Evolutionary conservation across 2,329 filamentous ascomycete species (phyloP).

Genomic region (Phialophora expanda): DNA sequence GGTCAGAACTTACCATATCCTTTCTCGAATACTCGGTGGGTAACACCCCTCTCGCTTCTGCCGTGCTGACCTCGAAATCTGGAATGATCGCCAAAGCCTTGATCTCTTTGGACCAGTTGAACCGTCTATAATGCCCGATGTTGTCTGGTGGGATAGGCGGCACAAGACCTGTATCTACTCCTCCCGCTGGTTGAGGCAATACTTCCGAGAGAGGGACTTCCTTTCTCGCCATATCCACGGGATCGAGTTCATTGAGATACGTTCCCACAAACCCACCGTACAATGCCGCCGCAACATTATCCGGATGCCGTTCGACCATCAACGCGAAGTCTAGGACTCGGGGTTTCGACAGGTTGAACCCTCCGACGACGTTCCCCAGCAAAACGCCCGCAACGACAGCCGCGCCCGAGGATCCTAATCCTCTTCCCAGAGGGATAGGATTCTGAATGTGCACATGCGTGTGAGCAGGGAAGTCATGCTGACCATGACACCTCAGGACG

Average conservation of each 20-base stretch:
- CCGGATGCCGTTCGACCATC: constrained; percentile 89
- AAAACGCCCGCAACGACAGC: constrained; percentile 96
- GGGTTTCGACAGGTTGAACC: constrained; percentile 67
- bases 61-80: constrained; percentile 93
- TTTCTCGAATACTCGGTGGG: constrained; percentile 77
- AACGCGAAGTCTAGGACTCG: constrained; percentile 93
- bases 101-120: constrained; percentile 91
- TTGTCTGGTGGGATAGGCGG: constrained; percentile 88
- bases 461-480: constrained; percentile 79
- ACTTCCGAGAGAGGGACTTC: constrained; percentile 96
- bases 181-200: constrained; percentile 85
- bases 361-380: constrained; percentile 85
- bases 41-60: constrained; percentile 83
- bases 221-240: constrained; percentile 84
- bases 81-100: constrained; percentile 97
- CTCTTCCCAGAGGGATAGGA: constrained; percentile 89
- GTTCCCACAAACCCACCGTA: constrained; percentile 97
- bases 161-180: constrained; percentile 82
- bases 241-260: constrained; percentile 88
- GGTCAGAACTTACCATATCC: constrained; percentile 71
- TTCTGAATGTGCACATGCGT: constrained; percentile 96
- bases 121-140: constrained; percentile 96
- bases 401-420: constrained; percentile 91
- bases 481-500: constrained; percentile 87
- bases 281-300: constrained; percentile 92